phyloP scores from a whole-genome alignment of 83 land plant genomes.

The Isoetes engelmannii region DNA sequence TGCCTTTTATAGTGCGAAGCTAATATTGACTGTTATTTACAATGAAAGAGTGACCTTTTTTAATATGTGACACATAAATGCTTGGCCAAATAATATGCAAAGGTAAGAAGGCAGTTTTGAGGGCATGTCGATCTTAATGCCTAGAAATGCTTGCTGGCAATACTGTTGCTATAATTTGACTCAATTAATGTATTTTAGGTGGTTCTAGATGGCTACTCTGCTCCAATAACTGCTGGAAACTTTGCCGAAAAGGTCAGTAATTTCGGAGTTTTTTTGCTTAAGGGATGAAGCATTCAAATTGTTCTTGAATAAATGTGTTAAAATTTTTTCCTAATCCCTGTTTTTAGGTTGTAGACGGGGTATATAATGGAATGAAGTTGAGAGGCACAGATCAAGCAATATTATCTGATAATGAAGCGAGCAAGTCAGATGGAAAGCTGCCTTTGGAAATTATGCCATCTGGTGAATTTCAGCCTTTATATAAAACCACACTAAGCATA shows the following conservation, averaged over 20 bases:
- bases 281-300: too few relatives aligned
- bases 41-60: too few relatives aligned
- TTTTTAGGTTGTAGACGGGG: constrained; percentile 65
- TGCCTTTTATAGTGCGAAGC: too few relatives aligned
- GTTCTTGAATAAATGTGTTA: too few relatives aligned
- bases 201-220: constrained; percentile 90
- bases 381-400: constrained; percentile 65
- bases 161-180: too few relatives aligned
- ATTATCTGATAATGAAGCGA: constrained; percentile 54
- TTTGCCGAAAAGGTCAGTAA: constrained; percentile 89
- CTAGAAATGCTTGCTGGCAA: too few relatives aligned
- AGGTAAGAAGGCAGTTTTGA: too few relatives aligned
- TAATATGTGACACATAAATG: too few relatives aligned
- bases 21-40: too few relatives aligned
- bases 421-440: constrained; percentile 36
- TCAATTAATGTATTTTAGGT: constrained; percentile 62
- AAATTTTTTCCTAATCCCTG: not conserved
- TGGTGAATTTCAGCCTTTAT: constrained; percentile 91
- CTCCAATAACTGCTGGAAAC: constrained; percentile 94
- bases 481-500: constrained; percentile 65
- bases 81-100: too few relatives aligned
- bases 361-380: constrained; percentile 63
- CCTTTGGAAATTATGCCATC: constrained; percentile 88
- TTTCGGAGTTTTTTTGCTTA: constrained; percentile 14
- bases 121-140: too few relatives aligned